phyloP scores from a whole-genome alignment of 1,284 basidiomycete species.

The Sanghuangporus sanghuang region DNA sequence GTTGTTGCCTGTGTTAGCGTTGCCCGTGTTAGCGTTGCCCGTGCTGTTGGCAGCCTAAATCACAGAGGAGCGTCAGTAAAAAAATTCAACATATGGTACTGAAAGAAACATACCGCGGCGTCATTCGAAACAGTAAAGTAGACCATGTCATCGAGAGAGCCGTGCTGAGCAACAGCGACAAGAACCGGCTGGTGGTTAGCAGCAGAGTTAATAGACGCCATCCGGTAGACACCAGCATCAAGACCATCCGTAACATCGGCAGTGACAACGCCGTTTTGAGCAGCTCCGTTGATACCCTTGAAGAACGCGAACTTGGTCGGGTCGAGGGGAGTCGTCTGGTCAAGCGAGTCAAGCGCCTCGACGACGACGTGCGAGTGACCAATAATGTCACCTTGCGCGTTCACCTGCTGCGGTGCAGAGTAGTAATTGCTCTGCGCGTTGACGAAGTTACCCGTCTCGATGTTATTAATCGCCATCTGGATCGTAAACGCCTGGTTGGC shows the following conservation, averaged over 20 bases:
- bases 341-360: constrained; percentile 43
- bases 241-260: constrained; percentile 52
- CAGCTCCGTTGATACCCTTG: constrained; percentile 55
- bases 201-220: constrained; percentile 52
- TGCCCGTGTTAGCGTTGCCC: background rate
- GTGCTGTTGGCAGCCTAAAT: constrained; percentile 5
- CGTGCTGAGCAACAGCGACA: constrained; percentile 58
- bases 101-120: background rate
- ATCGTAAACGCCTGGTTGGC: constrained; percentile 56
- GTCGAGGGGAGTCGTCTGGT: constrained; percentile 47
- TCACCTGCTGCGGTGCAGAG: constrained; percentile 59
- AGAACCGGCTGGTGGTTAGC: constrained; percentile 66
- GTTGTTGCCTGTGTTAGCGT: too few relatives aligned
- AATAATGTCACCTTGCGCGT: constrained; percentile 44
- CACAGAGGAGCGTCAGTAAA: background rate
- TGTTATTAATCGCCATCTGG: constrained; percentile 47
- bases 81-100: constrained; percentile 13
- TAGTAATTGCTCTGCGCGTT: constrained; percentile 60
- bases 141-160: constrained; percentile 49
- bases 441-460: constrained; percentile 58
- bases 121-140: constrained; percentile 38
- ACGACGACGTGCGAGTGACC: constrained; percentile 66
- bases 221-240: constrained; percentile 53
- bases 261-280: constrained; percentile 43
- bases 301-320: constrained; percentile 61